Conservation (phyloP, 2,329 filamentous ascomycete genomes). For the Xylariaceae sp. region DNA sequence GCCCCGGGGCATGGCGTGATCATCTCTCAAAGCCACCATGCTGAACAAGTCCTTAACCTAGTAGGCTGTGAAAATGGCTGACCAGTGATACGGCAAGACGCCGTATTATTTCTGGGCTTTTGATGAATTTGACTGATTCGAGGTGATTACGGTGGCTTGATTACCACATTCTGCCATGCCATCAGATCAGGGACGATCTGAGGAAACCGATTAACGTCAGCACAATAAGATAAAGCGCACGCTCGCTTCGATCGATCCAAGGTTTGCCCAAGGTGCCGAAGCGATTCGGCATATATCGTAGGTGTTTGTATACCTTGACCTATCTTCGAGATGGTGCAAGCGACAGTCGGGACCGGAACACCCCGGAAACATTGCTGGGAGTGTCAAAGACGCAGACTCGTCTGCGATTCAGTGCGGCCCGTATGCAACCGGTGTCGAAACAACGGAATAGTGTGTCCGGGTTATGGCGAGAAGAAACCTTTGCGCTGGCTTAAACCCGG, state of each 20-base stretch:
- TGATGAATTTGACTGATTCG: not conserved
- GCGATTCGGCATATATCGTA: not conserved
- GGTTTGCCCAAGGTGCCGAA: not conserved
- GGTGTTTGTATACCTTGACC: not conserved
- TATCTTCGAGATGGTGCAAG: conserved; percentile 1
- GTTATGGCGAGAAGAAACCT: conserved; percentile 36
- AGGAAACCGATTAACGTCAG: not conserved
- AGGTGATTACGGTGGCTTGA: not conserved
- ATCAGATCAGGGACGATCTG: not conserved
- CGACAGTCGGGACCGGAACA: not conserved
- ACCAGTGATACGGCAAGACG: not conserved
- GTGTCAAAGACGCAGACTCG: conserved; percentile 36
- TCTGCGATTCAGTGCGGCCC: conserved; percentile 36
- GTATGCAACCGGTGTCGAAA: conserved; percentile 35
- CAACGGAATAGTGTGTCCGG: conserved; percentile 34
- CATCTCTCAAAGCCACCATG: not conserved
- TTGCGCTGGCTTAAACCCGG: conserved; percentile 38
- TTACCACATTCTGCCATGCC: not conserved
- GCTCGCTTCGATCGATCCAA: not conserved
- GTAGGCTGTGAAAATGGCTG: not conserved
- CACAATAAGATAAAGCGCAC: not conserved
- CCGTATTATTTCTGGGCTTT: not conserved
- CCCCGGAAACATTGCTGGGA: conserved; percentile 37
- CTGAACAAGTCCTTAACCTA: not conserved
- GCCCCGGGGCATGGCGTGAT: not conserved